Conservation (phyloP, 1,284 basidiomycete genomes). For the Entoloma clypeatum region DNA sequence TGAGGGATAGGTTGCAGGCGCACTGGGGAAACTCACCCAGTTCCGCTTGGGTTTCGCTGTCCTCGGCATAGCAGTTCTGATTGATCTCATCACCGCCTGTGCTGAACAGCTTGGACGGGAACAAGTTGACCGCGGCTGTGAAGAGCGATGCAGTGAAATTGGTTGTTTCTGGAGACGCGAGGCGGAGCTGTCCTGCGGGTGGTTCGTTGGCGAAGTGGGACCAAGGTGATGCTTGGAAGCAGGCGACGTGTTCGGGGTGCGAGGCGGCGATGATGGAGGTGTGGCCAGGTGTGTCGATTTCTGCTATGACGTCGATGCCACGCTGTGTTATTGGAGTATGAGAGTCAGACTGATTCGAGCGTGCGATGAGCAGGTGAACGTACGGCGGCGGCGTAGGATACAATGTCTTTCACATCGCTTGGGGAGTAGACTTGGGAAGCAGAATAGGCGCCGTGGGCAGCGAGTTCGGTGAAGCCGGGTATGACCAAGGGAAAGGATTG, state of each 20-base stretch:
- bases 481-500: slow-evolving; percentile 75
- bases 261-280: slow-evolving; percentile 64
- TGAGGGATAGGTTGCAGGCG: no score
- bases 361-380: slow-evolving; percentile 22
- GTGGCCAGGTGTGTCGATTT: slow-evolving; percentile 82
- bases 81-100: slow-evolving; percentile 88
- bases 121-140: slow-evolving; percentile 37
- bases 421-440: slow-evolving; percentile 53
- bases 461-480: slow-evolving; percentile 58
- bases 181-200: slow-evolving; percentile 77
- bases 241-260: slow-evolving; percentile 74
- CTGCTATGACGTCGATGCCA: slow-evolving; percentile 75
- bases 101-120: slow-evolving; percentile 63
- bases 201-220: slow-evolving; percentile 65
- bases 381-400: slow-evolving; percentile 70
- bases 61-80: slow-evolving; percentile 60
- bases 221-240: slow-evolving; percentile 64
- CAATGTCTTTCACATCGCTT: slow-evolving; percentile 58
- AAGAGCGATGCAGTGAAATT: slow-evolving; percentile 36
- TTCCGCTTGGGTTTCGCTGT: slow-evolving; percentile 52
- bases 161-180: slow-evolving; percentile 47
- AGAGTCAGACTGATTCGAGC: slow-evolving; percentile 1
- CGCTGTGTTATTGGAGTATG: slow-evolving; percentile 39
- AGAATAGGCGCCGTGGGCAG: slow-evolving; percentile 69
- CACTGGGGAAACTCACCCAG: slow-evolving; percentile 42